Percentiles rank a stretch among this genome's conserved stretches.
These are phyloP conservation scores for Fusarium sp. DNA, from an alignment of 2,329 filamentous ascomycete genomes.

Conservation along the genomic window DNA sequence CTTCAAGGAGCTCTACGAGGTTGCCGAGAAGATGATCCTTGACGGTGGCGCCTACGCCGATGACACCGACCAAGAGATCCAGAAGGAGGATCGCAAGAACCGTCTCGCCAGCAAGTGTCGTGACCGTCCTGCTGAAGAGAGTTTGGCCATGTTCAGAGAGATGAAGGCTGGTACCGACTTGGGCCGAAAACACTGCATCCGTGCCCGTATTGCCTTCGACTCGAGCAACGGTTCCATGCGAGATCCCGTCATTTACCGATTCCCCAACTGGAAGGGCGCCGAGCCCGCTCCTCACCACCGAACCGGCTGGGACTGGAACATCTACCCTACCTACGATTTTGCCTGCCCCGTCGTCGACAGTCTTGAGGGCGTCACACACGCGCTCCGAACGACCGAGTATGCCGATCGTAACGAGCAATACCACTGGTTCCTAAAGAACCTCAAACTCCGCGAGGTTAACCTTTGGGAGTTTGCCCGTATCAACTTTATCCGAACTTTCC, in stretches of 20 bases:
- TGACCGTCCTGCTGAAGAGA: slow-evolving; percentile 85
- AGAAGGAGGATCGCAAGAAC: slow-evolving; percentile 87
- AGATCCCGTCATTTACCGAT: slow-evolving; percentile 97
- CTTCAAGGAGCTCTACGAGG: slow-evolving; percentile 92
- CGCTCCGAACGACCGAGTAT: slow-evolving; percentile 87
- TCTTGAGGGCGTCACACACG: slow-evolving; percentile 86
- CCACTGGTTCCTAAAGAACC: slow-evolving; percentile 84
- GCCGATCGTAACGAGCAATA: slow-evolving; percentile 90
- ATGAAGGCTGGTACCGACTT: slow-evolving; percentile 90
- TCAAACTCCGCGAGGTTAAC: slow-evolving; percentile 82
- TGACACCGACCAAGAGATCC: slow-evolving; percentile 90
- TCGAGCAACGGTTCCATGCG: slow-evolving; percentile 96
- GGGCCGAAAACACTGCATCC: slow-evolving; percentile 89
- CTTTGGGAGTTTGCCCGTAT: slow-evolving; percentile 90
- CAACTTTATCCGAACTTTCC: slow-evolving; percentile 86
- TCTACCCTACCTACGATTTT: slow-evolving; percentile 91
- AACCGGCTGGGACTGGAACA: slow-evolving; percentile 85
- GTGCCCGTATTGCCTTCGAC: slow-evolving; percentile 92
- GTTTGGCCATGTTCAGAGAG: slow-evolving; percentile 86
- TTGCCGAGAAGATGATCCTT: slow-evolving; percentile 86
- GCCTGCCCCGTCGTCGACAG: slow-evolving; percentile 87
- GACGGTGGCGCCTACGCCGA: slow-evolving; percentile 93
- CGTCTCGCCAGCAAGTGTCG: slow-evolving; percentile 87
- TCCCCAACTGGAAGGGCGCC: slow-evolving; percentile 73
- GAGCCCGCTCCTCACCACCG: slow-evolving; percentile 74